These are phyloP conservation scores for Platanthera zijinensis DNA, from an alignment of 106 monocot genomes.

Conservation along the genomic window DNA sequence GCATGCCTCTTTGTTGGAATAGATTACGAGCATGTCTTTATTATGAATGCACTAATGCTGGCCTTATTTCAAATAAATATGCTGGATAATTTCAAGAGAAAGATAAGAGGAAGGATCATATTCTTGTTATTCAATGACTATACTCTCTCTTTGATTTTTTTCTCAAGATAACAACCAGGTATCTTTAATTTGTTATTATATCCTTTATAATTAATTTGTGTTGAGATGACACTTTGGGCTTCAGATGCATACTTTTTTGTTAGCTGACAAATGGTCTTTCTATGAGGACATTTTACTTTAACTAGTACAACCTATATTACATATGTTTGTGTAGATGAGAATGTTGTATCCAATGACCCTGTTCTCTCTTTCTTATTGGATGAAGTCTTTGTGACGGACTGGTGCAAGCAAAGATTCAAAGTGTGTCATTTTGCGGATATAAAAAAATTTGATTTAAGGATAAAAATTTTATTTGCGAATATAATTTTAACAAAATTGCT, in stretches of 20 bases:
- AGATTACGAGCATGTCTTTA: conserved; percentile 60
- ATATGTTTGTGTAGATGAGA: conserved; percentile 97
- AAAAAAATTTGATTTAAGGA: too few species aligned
- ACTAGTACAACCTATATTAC: conserved; percentile 61
- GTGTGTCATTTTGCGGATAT: too few species aligned
- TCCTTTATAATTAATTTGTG: conserved; percentile 31
- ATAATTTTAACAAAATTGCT: too few species aligned
- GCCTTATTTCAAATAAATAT: conserved; percentile 56
- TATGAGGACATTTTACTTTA: conserved; percentile 29
- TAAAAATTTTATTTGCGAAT: too few species aligned
- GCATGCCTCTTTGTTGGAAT: conserved; percentile 71
- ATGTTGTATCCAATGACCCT: too few species aligned
- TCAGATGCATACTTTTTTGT: not conserved
- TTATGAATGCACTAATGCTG: conserved; percentile 74
- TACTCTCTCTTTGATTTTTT: conserved; percentile 91
- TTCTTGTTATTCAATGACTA: conserved; percentile 46
- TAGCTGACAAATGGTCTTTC: not conserved
- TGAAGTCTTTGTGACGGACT: too few species aligned
- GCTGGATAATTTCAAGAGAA: conserved; percentile 71
- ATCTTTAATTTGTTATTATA: conserved; percentile 90
- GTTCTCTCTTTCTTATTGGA: too few species aligned
- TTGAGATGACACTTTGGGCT: not conserved
- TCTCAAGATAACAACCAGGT: conserved; percentile 69
- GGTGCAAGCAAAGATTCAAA: too few species aligned
- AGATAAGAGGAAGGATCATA: conserved; percentile 32